A percentile compares a stretch with the other conserved stretches of the same genome.
These are phyloP conservation scores for Rutstroemia sp. DNA, from an alignment of 2,329 filamentous ascomycete species.

Conservation along the genomic window DNA sequence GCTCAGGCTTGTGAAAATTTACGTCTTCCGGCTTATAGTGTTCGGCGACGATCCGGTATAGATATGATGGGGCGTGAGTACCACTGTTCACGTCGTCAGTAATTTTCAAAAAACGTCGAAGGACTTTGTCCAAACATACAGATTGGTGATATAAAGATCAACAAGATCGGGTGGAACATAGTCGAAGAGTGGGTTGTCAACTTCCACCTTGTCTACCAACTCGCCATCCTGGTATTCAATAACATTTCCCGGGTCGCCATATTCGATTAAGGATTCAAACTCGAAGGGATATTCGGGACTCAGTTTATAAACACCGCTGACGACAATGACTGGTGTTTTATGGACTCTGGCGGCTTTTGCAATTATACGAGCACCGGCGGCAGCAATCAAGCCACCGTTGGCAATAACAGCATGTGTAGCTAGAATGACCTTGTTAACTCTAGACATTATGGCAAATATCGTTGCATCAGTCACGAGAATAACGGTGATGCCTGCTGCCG, in stretches of 20 bases:
- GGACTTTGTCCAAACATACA: conserved; percentile 43
- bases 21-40: conserved; percentile 71
- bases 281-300: conserved; percentile 85
- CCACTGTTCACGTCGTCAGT: conserved; percentile 38
- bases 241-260: conserved; percentile 71
- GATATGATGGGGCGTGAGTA: conserved; percentile 60
- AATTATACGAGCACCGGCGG: conserved; percentile 75
- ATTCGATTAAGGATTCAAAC: conserved; percentile 75
- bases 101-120: conserved; percentile 15
- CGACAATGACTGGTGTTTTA: conserved; percentile 76
- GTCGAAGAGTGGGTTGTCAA: conserved; percentile 75
- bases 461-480: conserved; percentile 80
- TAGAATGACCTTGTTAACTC: conserved; percentile 91
- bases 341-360: conserved; percentile 79
- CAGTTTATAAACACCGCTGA: conserved; percentile 89
- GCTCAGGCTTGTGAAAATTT: conserved; percentile 42
- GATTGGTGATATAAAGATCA: conserved; percentile 78
- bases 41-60: conserved; percentile 67
- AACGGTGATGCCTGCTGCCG: conserved; percentile 69
- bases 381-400: conserved; percentile 78
- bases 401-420: conserved; percentile 81
- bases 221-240: conserved; percentile 72
- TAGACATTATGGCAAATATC: conserved; percentile 88
- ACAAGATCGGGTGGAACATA: conserved; percentile 71
- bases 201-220: conserved; percentile 69